These are phyloP conservation scores for Epicoccum nigrum DNA, from an alignment of 2,329 filamentous ascomycete species.

Conservation along the genomic window DNA sequence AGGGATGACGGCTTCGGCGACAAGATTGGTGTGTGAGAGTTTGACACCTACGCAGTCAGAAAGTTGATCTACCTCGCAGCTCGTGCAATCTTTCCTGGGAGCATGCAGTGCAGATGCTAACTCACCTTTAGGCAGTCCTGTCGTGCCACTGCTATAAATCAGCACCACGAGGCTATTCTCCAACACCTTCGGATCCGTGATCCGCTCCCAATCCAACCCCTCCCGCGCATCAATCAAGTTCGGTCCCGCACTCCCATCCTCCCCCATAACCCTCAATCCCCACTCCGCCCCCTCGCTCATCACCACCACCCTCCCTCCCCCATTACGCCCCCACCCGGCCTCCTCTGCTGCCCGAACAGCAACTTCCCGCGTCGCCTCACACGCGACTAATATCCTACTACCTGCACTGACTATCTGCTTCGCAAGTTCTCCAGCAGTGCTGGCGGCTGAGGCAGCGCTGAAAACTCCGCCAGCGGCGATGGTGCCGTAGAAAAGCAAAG, in stretches of 20 bases:
- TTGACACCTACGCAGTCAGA: slow-evolving; percentile 49
- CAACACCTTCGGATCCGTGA: slow-evolving; percentile 59
- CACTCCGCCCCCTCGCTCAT: slow-evolving; percentile 53
- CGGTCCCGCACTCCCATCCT: slow-evolving; percentile 26
- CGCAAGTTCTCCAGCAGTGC: slow-evolving; percentile 59
- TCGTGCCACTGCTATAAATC: slow-evolving; percentile 57
- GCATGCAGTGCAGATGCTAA: background rate
- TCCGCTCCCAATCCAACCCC: slow-evolving; percentile 59
- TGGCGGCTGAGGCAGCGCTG: slow-evolving; percentile 59
- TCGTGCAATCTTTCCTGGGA: too few species aligned
- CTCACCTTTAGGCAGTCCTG: slow-evolving; percentile 54
- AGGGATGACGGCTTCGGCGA: slow-evolving; percentile 48
- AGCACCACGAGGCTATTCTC: slow-evolving; percentile 53
- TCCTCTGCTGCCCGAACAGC: slow-evolving; percentile 58
- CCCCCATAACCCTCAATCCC: slow-evolving; percentile 41
- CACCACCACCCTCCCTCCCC: slow-evolving; percentile 56
- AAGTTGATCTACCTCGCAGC: too few species aligned
- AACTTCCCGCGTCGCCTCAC: slow-evolving; percentile 56
- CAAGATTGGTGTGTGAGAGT: slow-evolving; percentile 53
- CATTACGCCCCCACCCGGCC: slow-evolving; percentile 47
- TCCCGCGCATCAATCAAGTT: slow-evolving; percentile 47
- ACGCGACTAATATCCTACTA: slow-evolving; percentile 54
- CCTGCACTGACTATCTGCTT: slow-evolving; percentile 54
- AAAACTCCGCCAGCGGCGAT: slow-evolving; percentile 66
- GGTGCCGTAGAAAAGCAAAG: slow-evolving; percentile 61